phyloP scores from a whole-genome alignment of 1,284 basidiomycete genomes.

The Neonothopanus nambi region DNA sequence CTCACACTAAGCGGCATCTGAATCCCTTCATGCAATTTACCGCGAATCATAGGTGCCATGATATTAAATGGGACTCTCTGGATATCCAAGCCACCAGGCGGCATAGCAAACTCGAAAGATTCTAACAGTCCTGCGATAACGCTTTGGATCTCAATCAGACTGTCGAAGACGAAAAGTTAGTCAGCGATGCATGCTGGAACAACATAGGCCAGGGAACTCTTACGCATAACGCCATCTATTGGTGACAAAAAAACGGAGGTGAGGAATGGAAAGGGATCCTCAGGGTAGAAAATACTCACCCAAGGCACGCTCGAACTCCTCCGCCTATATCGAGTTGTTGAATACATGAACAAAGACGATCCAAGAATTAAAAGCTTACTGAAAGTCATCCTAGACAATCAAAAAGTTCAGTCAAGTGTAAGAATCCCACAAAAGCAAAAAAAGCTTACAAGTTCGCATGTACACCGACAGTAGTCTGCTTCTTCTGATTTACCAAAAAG shows the following conservation, averaged over 20 bases:
- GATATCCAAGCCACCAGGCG: slow-evolving; percentile 2
- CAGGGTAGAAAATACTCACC: not conserved
- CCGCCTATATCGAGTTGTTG: not conserved
- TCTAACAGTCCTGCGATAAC: slow-evolving; percentile 3
- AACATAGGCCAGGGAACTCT: not conserved
- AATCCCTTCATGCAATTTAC: not conserved
- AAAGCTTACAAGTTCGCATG: slow-evolving; percentile 12
- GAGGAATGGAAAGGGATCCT: no score
- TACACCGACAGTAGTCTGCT: slow-evolving; percentile 7
- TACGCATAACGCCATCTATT: slow-evolving; percentile 13
- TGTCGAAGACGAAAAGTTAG: not conserved
- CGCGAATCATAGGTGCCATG: slow-evolving; percentile 7
- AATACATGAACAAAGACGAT: not conserved
- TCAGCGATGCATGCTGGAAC: not conserved
- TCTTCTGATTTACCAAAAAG: slow-evolving; percentile 1
- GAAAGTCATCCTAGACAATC: slow-evolving; percentile 2
- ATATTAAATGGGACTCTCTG: not conserved
- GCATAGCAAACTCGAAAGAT: slow-evolving; percentile 9
- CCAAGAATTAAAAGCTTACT: not conserved
- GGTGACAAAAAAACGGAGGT: not conserved
- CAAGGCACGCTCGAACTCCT: slow-evolving; percentile 9
- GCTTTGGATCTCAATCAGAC: slow-evolving; percentile 8
- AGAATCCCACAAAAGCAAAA: not conserved
- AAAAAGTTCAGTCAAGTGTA: not conserved
- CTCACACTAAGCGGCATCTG: slow-evolving; percentile 11